A percentile compares a stretch with the other conserved stretches of the same genome.
phyloP scores from a whole-genome alignment of 2,329 filamentous ascomycete genomes.

The Alternaria ethzedia region DNA sequence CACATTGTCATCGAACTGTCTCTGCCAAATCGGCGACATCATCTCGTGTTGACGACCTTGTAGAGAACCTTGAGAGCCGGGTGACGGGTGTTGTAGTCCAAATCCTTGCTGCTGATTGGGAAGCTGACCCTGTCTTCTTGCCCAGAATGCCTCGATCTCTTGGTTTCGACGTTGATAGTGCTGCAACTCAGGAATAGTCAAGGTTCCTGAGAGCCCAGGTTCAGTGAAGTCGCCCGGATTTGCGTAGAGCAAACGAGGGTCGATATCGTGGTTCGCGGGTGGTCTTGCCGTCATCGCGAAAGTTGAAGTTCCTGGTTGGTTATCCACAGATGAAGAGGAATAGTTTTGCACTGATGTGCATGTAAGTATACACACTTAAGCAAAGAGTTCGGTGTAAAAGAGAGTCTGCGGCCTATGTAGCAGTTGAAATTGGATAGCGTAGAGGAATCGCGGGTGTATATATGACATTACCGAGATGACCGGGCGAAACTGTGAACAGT shows the following conservation, averaged over 20 bases:
- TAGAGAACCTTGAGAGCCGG: background rate
- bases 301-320: background rate
- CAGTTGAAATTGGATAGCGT: background rate
- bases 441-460: background rate
- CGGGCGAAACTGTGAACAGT: background rate
- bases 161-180: slow-evolving; percentile 12
- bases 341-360: background rate
- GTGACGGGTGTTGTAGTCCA: background rate
- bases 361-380: background rate
- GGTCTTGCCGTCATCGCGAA: too few relatives aligned
- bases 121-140: background rate
- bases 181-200: slow-evolving; percentile 8
- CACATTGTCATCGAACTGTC: background rate
- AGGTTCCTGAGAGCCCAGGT: background rate
- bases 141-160: background rate
- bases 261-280: slow-evolving; percentile 1
- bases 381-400: background rate
- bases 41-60: background rate
- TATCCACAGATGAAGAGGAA: background rate
- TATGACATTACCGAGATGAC: background rate
- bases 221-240: slow-evolving; percentile 11
- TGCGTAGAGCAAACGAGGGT: slow-evolving; percentile 18
- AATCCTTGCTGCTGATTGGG: background rate
- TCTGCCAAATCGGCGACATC: background rate
- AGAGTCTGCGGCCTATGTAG: background rate